Percentiles rank a stretch among this genome's conserved stretches.
phyloP scores from a whole-genome alignment of 192 early-diverging fungal species.

The Glomus cerebriforme region DNA sequence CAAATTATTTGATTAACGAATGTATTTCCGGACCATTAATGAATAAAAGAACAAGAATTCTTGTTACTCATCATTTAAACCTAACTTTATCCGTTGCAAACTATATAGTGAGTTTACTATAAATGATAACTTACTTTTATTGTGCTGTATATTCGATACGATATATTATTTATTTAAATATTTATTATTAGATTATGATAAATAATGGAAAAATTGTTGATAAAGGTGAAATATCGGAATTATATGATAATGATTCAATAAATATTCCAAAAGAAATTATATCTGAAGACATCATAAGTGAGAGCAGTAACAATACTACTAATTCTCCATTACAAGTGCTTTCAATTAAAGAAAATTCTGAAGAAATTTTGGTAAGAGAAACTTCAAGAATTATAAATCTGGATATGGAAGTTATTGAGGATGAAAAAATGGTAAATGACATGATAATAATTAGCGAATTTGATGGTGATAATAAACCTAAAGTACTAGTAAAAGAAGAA shows the following conservation, averaged over 20 bases:
- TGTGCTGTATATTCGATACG: too few species aligned
- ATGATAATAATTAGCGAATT: too few species aligned
- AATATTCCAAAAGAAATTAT: neutral
- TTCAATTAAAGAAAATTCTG: conserved; percentile 44
- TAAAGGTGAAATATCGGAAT: conserved; percentile 20
- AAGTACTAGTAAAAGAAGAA: conserved; percentile 42
- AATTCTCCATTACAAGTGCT: neutral
- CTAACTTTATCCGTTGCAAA: conserved; percentile 20
- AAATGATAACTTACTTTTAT: neutral
- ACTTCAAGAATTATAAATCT: neutral
- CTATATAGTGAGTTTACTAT: conserved; percentile 1
- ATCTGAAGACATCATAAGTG: neutral
- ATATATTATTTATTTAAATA: neutral
- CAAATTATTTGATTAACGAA: conserved; percentile 74
- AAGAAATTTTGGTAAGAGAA: conserved; percentile 43
- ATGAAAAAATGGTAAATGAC: neutral
- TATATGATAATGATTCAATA: conserved; percentile 30
- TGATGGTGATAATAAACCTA: conserved; percentile 59
- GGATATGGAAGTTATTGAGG: neutral
- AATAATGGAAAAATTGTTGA: conserved; percentile 12
- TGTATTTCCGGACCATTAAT: conserved; percentile 76
- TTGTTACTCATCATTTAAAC: conserved; percentile 87
- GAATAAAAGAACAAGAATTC: conserved; percentile 73
- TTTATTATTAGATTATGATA: neutral
- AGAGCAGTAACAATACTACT: too few species aligned